A percentile compares a stretch with the other conserved stretches of the same genome.
Conservation (phyloP, 208 protist genomes). For the Trypanosomatidae sp. region DNA sequence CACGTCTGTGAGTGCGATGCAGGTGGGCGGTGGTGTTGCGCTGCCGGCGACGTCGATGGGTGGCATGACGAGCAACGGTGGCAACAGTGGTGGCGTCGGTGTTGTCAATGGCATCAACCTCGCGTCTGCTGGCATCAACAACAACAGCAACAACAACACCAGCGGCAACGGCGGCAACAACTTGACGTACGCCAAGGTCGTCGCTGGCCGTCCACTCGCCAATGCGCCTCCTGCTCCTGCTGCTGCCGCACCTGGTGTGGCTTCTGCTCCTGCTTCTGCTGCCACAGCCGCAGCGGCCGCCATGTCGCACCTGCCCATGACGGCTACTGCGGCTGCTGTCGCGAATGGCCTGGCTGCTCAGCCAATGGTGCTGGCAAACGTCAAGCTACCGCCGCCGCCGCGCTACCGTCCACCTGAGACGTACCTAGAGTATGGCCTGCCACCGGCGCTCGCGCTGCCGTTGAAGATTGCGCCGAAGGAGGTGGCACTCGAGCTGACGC, state of each 20-base stretch:
- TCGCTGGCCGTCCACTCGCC: too few species aligned
- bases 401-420: slow-evolving; percentile 78
- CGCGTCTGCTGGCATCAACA: slow-evolving; percentile 3
- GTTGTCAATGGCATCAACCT: too few species aligned
- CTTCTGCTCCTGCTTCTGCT: too few species aligned
- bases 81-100: not conserved
- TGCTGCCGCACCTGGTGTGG: too few species aligned
- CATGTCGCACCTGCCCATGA: too few species aligned
- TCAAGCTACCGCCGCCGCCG: slow-evolving; percentile 31
- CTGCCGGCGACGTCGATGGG: not conserved
- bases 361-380: slow-evolving; percentile 4
- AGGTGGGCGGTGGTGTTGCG: not conserved
- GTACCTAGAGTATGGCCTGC: slow-evolving; percentile 76
- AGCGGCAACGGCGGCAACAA: slow-evolving; percentile 4
- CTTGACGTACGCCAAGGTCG: too few species aligned
- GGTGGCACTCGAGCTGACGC: slow-evolving; percentile 18
- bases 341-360: too few species aligned
- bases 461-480: slow-evolving; percentile 33
- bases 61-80: not conserved
- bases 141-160: slow-evolving; percentile 16
- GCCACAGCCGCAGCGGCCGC: too few species aligned
- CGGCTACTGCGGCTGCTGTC: too few species aligned
- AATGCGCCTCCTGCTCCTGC: too few species aligned
- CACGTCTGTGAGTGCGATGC: not conserved
- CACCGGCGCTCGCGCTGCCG: slow-evolving; percentile 70